Base-by-base conservation (phyloP, 768 basidiomycete genomes). In the Gloeostereum incarnatum region DNA sequence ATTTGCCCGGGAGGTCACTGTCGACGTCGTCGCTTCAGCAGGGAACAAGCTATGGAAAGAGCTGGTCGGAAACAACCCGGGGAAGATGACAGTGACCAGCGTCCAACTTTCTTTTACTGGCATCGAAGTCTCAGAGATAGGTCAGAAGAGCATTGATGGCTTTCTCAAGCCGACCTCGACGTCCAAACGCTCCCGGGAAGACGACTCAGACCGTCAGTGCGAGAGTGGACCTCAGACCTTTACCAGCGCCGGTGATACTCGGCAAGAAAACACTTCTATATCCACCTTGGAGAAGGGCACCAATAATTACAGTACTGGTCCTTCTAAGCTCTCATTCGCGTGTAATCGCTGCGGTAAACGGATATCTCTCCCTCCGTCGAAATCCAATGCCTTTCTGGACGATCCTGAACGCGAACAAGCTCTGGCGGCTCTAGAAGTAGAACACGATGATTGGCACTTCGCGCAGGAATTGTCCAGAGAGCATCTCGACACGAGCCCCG, bases 401-500 rank as follows among this genome's bases (percentile, higher is more conserved):
- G 51, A 47, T 27, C 65, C 49, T 35, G 62, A 59, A 45, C 49
- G 45, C 43, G 53, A 58, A 40, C 51, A 50, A 48, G 63, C 50
- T 14, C 48, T 81, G 25, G 61, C 56, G 5, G 57, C 57, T 42
- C 51, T 75, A 39, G 66, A 65, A 38, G 47, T 71, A 56, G 93
- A 96, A 52, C 93, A 97, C 49, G 70, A 75, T 24, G 93, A 96
- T 58, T 96, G 77, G 56, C 93, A 97, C 56, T 78, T 90, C 48
- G 92, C 93, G 1, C 68, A 79, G 49, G 82, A 88, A 39, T 53
- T 97, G 36, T 71, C 80, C 16, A 68, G 68, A 18, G 62, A 66
- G 38, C 41, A 58, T 36, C 33, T 50, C 46, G 53, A 47, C 31
- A 42, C 36, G 44, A 32, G 11, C 35, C 11, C 31, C 44, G n/a